Percentiles rank a stretch among this genome's conserved stretches.
Conservation (phyloP, 2,329 filamentous ascomycete species). For the Trichothecium sympodiale region DNA sequence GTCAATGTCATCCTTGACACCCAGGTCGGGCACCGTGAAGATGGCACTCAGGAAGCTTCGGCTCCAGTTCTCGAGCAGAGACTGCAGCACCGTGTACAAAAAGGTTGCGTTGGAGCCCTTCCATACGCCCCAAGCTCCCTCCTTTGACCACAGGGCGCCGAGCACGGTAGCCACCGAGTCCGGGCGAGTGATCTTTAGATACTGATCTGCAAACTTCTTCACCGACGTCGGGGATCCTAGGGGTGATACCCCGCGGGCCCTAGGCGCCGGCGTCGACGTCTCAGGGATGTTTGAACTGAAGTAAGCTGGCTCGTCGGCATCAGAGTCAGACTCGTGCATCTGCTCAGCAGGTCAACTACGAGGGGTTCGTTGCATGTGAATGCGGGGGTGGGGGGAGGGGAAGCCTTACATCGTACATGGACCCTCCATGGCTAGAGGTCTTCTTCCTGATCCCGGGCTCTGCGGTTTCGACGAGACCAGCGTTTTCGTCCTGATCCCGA, state of each 20-base stretch:
- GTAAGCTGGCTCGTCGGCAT: conserved; percentile 71
- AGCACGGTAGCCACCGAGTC: conserved; percentile 82
- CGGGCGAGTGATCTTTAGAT: conserved; percentile 59
- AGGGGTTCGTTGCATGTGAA: not conserved
- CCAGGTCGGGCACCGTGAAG: conserved; percentile 78
- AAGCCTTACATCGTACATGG: conserved; percentile 22
- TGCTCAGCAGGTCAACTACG: conserved; percentile 4
- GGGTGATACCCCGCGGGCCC: conserved; percentile 3
- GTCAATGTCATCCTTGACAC: conserved; percentile 65
- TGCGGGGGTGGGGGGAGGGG: no score
- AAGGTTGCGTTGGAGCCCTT: conserved; percentile 90
- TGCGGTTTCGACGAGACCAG: conserved; percentile 13
- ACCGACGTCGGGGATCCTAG: not conserved
- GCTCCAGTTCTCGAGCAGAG: conserved; percentile 84
- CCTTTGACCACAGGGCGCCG: conserved; percentile 77
- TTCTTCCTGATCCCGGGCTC: conserved; percentile 14
- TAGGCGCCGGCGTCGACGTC: conserved; percentile 36
- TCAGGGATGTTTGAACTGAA: conserved; percentile 58
- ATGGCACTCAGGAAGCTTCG: conserved; percentile 83
- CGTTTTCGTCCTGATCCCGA: conserved; percentile 42
- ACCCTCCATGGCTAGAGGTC: conserved; percentile 19
- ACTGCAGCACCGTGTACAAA: conserved; percentile 76
- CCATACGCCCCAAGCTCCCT: conserved; percentile 88
- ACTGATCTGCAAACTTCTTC: conserved; percentile 37
- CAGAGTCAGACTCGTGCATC: conserved; percentile 51